Conservation (phyloP, 768 basidiomycete genomes). For the Pisolithus orientalis region DNA sequence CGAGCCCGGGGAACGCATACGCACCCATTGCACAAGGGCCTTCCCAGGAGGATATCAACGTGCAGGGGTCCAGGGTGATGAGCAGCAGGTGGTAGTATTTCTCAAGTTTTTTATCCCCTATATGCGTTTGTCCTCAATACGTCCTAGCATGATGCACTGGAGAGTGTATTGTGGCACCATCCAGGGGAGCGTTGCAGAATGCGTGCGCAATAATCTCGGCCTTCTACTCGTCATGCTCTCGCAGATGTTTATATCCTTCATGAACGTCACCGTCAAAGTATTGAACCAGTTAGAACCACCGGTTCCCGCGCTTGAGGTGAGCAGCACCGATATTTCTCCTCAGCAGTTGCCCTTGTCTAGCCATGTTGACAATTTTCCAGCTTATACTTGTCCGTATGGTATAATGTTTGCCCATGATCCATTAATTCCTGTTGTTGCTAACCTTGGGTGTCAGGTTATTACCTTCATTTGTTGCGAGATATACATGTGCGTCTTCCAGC, state of each 20-base stretch:
- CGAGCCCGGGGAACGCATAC: neutral
- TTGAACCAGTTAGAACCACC: slow-evolving; percentile 53
- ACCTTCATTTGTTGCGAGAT: slow-evolving; percentile 46
- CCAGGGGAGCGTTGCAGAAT: neutral
- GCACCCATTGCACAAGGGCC: neutral
- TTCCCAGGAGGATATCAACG: neutral
- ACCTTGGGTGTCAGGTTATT: slow-evolving; percentile 32
- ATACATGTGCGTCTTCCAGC: slow-evolving; percentile 38
- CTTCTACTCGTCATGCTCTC: slow-evolving; percentile 51
- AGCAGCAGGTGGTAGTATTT: neutral
- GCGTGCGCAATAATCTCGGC: slow-evolving; percentile 42
- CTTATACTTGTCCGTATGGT: slow-evolving; percentile 59
- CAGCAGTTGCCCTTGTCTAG: neutral
- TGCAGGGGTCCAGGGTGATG: neutral
- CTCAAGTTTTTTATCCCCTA: neutral
- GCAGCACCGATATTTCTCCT: slow-evolving; percentile 5
- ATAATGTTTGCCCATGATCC: slow-evolving; percentile 3
- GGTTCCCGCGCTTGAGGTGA: slow-evolving; percentile 51
- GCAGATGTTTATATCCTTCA: slow-evolving; percentile 54
- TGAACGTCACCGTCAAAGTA: slow-evolving; percentile 60
- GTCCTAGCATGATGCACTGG: neutral
- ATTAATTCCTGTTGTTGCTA: neutral
- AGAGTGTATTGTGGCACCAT: neutral
- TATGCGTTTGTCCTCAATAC: neutral
- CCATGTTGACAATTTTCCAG: slow-evolving; percentile 19